Conservation (phyloP, 2,329 filamentous ascomycete genomes). For the Thermoascus crustaceus region DNA sequence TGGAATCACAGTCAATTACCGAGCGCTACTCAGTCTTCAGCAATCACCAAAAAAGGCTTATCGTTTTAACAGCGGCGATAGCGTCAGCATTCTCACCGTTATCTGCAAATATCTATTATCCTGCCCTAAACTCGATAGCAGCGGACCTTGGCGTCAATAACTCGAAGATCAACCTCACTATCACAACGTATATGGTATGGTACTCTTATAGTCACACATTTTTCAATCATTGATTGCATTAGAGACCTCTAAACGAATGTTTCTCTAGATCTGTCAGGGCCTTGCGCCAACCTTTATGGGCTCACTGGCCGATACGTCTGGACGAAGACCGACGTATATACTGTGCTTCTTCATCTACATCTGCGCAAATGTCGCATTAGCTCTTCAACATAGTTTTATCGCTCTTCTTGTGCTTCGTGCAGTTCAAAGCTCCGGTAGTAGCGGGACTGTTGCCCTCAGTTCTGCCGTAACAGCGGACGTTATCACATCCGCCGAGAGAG, state of each 20-base stretch:
- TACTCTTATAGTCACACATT: neutral
- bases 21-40: neutral
- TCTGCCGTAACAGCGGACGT: conserved; percentile 36
- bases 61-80: conserved; percentile 30
- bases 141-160: conserved; percentile 20
- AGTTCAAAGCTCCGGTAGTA: conserved; percentile 37
- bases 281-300: conserved; percentile 43
- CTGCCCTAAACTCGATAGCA: conserved; percentile 28
- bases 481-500: conserved; percentile 33
- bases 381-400: conserved; percentile 30
- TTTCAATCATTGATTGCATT: too few relatives aligned
- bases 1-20: neutral
- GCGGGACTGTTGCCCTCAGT: conserved; percentile 33
- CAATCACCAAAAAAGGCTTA: conserved; percentile 23
- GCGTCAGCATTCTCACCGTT: conserved; percentile 37
- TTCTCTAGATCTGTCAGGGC: conserved; percentile 40
- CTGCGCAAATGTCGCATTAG: conserved; percentile 33
- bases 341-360: conserved; percentile 38
- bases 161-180: conserved; percentile 22
- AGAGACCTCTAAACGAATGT: neutral
- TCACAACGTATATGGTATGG: conserved; percentile 28
- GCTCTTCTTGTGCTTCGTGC: conserved; percentile 32
- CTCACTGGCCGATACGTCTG: conserved; percentile 40
- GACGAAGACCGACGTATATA: conserved; percentile 42
- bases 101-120: conserved; percentile 38